phyloP scores from a whole-genome alignment of 768 basidiomycete species.

The Lentinula sp. region DNA sequence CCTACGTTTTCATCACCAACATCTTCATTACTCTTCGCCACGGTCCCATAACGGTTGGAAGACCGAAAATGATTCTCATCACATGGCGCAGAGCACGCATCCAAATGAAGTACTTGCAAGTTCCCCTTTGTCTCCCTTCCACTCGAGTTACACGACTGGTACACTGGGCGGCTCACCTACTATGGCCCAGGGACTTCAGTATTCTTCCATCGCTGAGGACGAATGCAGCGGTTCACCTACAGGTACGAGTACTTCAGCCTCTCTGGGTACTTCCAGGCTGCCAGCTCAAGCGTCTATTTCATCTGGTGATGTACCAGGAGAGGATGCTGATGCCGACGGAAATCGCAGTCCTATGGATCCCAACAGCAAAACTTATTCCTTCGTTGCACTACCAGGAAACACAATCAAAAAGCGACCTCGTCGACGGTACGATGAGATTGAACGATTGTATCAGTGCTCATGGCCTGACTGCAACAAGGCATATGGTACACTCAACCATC shows the following conservation, averaged over 20 bases:
- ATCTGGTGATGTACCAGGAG: slow-evolving; percentile 14
- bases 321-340: slow-evolving; percentile 5
- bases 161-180: slow-evolving; percentile 21
- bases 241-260: slow-evolving; percentile 54
- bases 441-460: slow-evolving; percentile 85
- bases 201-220: slow-evolving; percentile 40
- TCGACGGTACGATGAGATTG: slow-evolving; percentile 90
- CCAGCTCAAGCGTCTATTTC: slow-evolving; percentile 19
- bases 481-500: slow-evolving; percentile 93
- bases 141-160: slow-evolving; percentile 44
- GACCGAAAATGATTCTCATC: slow-evolving; percentile 2
- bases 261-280: slow-evolving; percentile 23
- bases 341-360: slow-evolving; percentile 24
- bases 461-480: slow-evolving; percentile 75
- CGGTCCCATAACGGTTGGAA: slow-evolving; percentile 6
- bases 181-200: slow-evolving; percentile 30
- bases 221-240: slow-evolving; percentile 59
- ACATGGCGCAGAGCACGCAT: slow-evolving; percentile 3
- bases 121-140: slow-evolving; percentile 47
- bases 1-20: slow-evolving; percentile 29
- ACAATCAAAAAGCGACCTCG: slow-evolving; percentile 80
- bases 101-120: not conserved
- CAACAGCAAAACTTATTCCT: slow-evolving; percentile 71
- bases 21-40: slow-evolving; percentile 9
- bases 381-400: slow-evolving; percentile 77